Evolutionary conservation across 1,139 yeast species (phyloP).

Genomic region (Magnusiomyces suaveolens): DNA sequence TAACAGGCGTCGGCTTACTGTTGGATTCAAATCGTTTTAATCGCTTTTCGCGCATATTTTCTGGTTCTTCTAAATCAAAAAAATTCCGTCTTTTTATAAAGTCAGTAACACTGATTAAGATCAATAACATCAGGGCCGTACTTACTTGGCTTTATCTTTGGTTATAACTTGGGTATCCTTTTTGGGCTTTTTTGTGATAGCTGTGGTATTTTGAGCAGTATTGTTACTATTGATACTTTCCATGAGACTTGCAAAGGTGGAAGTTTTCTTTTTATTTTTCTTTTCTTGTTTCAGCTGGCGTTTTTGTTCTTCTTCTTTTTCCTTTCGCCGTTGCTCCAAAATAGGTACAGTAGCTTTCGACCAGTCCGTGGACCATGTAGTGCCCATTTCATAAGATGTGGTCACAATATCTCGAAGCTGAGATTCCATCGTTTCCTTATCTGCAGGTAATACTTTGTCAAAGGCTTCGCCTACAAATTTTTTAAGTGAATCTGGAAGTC

Average conservation of each 20-base stretch:
- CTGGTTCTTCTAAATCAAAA: slow-evolving; percentile 29
- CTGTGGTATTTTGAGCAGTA: not conserved
- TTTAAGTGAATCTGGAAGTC: slow-evolving; percentile 43
- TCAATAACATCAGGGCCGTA: slow-evolving; percentile 1
- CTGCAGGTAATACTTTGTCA: slow-evolving; percentile 32
- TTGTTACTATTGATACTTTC: not conserved
- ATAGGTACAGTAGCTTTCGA: slow-evolving; percentile 45
- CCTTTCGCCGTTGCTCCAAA: slow-evolving; percentile 25
- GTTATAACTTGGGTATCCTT: slow-evolving; percentile 7
- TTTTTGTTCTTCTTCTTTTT: slow-evolving; percentile 6
- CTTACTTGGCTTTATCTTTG: slow-evolving; percentile 4
- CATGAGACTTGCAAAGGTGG: no score
- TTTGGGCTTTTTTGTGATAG: slow-evolving; percentile 11
- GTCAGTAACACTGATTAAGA: not conserved
- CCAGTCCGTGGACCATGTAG: slow-evolving; percentile 55
- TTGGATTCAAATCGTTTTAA: slow-evolving; percentile 43
- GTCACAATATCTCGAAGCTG: slow-evolving; percentile 44
- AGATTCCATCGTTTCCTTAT: slow-evolving; percentile 32
- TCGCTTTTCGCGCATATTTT: slow-evolving; percentile 39
- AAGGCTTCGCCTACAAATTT: slow-evolving; percentile 42
- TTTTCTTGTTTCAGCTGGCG: slow-evolving; percentile 1
- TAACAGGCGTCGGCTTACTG: slow-evolving; percentile 1
- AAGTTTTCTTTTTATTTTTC: not conserved
- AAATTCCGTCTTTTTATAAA: slow-evolving; percentile 8
- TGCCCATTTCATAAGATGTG: slow-evolving; percentile 40